phyloP scores from a whole-genome alignment of 352 stramenopile species.

The Phytophthora macrochlamydospora region DNA sequence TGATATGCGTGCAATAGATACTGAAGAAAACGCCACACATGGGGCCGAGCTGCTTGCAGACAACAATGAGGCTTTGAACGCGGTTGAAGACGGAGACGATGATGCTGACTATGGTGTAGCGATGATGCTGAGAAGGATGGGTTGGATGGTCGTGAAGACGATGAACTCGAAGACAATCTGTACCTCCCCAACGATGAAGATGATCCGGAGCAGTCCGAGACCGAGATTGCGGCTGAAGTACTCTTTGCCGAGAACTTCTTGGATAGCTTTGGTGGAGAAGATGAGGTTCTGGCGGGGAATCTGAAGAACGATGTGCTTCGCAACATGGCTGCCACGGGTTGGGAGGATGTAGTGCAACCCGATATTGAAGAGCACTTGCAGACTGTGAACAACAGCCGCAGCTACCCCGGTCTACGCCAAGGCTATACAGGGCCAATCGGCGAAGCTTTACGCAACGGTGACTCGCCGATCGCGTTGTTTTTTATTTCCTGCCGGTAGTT shows the following conservation, averaged over 20 bases:
- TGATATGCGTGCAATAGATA: not conserved
- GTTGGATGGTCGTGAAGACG: conserved; percentile 4
- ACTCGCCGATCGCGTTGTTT: conserved; percentile 12
- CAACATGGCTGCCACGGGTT: conserved; percentile 2
- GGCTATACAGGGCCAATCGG: conserved; percentile 2
- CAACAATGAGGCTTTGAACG: conserved; percentile 7
- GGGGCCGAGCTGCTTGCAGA: conserved; percentile 8
- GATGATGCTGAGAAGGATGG: conserved; percentile 17
- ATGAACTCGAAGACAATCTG: not conserved
- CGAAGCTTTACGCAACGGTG: not conserved
- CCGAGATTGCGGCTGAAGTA: conserved; percentile 3
- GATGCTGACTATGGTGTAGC: not conserved
- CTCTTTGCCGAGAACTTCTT: conserved; percentile 17
- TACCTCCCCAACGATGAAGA: not conserved
- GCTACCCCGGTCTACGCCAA: conserved; percentile 12
- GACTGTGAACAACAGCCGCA: not conserved
- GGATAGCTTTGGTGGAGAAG: conserved; percentile 8
- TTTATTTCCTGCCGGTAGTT: conserved; percentile 21
- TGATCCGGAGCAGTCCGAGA: conserved; percentile 8
- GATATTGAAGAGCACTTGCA: conserved; percentile 1
- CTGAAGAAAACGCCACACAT: not conserved
- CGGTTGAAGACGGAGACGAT: not conserved
- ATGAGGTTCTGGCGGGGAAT: conserved; percentile 14
- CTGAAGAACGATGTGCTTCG: conserved; percentile 12
- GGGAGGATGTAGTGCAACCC: conserved; percentile 12